Evolutionary conservation across 2,329 filamentous ascomycete genomes (phyloP), one percentile per base, ranked within the genome.

Genomic region (Penicillium sumatraense): DNA sequence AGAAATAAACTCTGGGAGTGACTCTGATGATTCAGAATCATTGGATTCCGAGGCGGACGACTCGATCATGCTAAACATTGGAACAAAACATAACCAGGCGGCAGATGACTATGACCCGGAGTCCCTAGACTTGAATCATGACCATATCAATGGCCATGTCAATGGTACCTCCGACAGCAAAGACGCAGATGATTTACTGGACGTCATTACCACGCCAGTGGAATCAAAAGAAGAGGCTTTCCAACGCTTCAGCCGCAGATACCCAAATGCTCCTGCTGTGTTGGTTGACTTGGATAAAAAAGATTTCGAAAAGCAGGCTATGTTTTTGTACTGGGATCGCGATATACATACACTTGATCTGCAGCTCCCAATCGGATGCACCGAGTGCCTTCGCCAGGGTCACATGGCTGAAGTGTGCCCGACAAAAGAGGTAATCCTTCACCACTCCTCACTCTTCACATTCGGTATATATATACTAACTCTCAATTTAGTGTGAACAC

Each of bases 331-430:
- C 46, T 79, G 73, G 57, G 69, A 75, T 56, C 65, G 67, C 16
- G 60, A 70, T 20, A 66, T 72, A 21, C 66, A 74, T 47, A 66
- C 73, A 20, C 66, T 78, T 41, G 73, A 79, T 59, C 69, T 78
- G 21, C 70, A 68, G 41, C 62, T 74, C 10, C 75, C 77, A 6
- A 66, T 78, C 21, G 65, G 71, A 20, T 81, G 79, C 56, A 71
- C 71, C 16, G 70, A 75, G 50, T 80, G 77, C 58, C 66, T 77
- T 51, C 61, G 67, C 21, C 66, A 73, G 56, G 78, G 78, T 4
- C 79, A 81, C 57, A 63, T 78, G 54, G 66, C 71, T 18, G 69
- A 74, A 24, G 65, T 72, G 29, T 81, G 79, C 61, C 76, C 77
- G 3, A 65, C 67, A 29, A 75, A 75, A 54, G 73, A 76, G 72